Percentiles rank a stretch among this genome's conserved stretches.
Conservation (phyloP, 208 protist species). For the Herpetomonas tarakana region DNA sequence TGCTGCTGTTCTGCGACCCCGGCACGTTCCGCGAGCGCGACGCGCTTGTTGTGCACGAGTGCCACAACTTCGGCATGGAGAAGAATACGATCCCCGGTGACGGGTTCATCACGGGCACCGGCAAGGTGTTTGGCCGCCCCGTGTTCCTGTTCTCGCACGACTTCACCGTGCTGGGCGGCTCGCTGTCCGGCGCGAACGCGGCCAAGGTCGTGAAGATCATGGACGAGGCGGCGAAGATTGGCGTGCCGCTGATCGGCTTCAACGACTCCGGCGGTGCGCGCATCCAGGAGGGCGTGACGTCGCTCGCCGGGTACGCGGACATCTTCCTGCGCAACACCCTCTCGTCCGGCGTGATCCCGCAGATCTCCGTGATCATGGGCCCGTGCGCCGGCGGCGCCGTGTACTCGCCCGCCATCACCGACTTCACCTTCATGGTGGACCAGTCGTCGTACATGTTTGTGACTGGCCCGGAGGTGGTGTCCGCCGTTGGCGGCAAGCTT, state of each 20-base stretch:
- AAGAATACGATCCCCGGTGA: slow-evolving; percentile 87
- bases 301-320: slow-evolving; percentile 95
- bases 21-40: slow-evolving; percentile 93
- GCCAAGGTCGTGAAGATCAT: slow-evolving; percentile 97
- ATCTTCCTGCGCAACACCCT: slow-evolving; percentile 95
- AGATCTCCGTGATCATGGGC: slow-evolving; percentile 97
- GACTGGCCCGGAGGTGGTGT: slow-evolving; percentile 96
- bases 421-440: slow-evolving; percentile 97
- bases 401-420: slow-evolving; percentile 95
- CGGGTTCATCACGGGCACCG: slow-evolving; percentile 92
- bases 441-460: slow-evolving; percentile 97
- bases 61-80: slow-evolving; percentile 93
- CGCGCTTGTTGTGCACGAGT: slow-evolving; percentile 90
- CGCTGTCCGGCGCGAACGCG: slow-evolving; percentile 91
- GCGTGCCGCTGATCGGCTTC: slow-evolving; percentile 95
- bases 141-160: slow-evolving; percentile 96
- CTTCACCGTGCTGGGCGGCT: slow-evolving; percentile 95
- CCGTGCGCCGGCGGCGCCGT: slow-evolving; percentile 91
- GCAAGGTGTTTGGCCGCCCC: slow-evolving; percentile 91
- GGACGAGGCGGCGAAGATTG: slow-evolving; percentile 93
- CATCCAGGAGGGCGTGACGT: slow-evolving; percentile 95
- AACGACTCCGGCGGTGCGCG: slow-evolving; percentile 97
- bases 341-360: slow-evolving; percentile 94
- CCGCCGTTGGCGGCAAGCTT: slow-evolving; percentile 92
- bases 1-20: slow-evolving; percentile 91